A percentile compares a stretch with the other conserved stretches of the same genome.
Conservation (phyloP, 176 grass and related monocot genomes). For the Rhynchospora pubera region DNA sequence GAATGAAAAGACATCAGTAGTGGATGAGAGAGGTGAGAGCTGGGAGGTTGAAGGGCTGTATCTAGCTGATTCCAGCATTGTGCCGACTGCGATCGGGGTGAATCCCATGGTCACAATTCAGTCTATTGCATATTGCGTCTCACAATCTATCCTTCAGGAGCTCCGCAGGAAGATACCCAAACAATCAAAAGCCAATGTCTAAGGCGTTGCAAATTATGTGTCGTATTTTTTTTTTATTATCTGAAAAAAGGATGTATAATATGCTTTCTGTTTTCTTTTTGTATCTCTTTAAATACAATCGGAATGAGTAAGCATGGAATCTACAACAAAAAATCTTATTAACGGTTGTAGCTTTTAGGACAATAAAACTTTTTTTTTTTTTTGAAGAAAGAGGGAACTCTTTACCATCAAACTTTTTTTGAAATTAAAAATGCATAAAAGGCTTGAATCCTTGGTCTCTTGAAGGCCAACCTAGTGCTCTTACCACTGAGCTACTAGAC, state of each 20-base stretch:
- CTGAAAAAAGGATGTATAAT: not conserved
- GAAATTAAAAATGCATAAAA: no score
- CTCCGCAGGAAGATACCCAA: constrained; percentile 13
- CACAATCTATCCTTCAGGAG: constrained; percentile 36
- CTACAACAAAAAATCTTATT: no score
- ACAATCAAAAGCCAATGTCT: not conserved
- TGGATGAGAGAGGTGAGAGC: constrained; percentile 54
- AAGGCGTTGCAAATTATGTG: not conserved
- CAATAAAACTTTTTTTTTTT: no score
- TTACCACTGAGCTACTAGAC: no score
- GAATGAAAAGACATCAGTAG: constrained; percentile 29
- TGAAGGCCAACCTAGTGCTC: no score
- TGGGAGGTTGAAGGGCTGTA: constrained; percentile 85
- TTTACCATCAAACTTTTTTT: no score
- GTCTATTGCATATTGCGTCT: constrained; percentile 58
- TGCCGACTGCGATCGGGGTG: constrained; percentile 66
- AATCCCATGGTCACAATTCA: constrained; percentile 97
- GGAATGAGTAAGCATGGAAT: not conserved
- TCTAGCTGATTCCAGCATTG: constrained; percentile 59
- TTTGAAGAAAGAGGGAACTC: no score
- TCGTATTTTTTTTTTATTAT: not conserved
- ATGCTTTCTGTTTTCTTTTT: not conserved
- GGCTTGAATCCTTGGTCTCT: no score
- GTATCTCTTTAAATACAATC: not conserved
- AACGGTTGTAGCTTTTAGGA: no score